Conservation (phyloP, 2,329 filamentous ascomycete genomes). For the Penicillium psychrosexuale region DNA sequence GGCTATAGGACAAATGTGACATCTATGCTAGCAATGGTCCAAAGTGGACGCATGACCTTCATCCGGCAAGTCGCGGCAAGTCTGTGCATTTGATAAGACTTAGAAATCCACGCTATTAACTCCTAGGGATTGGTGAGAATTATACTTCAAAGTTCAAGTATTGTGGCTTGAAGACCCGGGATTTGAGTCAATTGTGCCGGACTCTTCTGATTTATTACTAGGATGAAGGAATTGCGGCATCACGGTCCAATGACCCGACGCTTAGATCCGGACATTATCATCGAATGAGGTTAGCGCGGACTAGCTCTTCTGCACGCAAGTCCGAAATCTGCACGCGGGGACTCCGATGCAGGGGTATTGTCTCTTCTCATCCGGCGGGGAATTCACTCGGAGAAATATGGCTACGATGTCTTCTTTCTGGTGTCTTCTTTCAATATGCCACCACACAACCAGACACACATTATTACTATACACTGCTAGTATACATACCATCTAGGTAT, state of each 20-base stretch:
- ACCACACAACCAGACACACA: rapidly evolving
- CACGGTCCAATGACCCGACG: not conserved
- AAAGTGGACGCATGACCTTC: not conserved
- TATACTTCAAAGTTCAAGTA: not conserved
- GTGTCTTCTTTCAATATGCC: not conserved
- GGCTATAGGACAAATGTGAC: not conserved
- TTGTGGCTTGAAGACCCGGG: not conserved
- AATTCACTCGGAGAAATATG: not conserved
- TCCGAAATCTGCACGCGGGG: not conserved
- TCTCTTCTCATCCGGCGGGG: not conserved
- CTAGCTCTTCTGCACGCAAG: not conserved
- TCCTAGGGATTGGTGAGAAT: not conserved
- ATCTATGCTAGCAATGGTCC: not conserved
- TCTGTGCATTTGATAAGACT: not conserved
- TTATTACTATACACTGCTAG: not conserved
- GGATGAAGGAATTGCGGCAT: not conserved
- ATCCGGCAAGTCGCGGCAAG: not conserved
- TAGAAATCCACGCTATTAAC: too few relatives aligned
- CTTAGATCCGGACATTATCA: not conserved
- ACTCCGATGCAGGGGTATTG: not conserved
- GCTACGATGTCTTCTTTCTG: not conserved
- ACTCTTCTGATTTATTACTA: not conserved
- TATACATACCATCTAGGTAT: too few relatives aligned
- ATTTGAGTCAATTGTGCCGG: not conserved
- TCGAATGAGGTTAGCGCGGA: not conserved